Evolutionary conservation across 164 flowering plant genomes (phyloP), one percentile per base, ranked within the genome.

Genomic region (Buxus sempervirens): DNA sequence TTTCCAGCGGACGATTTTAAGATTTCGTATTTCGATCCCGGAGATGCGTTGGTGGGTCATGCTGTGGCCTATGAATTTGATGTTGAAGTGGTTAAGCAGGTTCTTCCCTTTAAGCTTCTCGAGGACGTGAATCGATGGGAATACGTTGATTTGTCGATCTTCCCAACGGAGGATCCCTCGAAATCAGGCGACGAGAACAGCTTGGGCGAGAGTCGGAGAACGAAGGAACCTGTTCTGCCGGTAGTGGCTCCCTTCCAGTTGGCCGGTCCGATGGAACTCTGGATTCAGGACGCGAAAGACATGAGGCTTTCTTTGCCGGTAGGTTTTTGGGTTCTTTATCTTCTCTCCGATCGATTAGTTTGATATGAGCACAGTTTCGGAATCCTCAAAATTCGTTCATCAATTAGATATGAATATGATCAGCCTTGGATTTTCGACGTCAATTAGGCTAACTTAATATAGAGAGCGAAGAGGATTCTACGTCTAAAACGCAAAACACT

Each of bases 191-290:
- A 72, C 13, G 73, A 77, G 63, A 82, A 80, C 12, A 79, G 76
- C 7, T 76, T 93, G 82, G 84, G 80, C 26, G 77, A 80, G 74
- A 79, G 51, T 53, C 26, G 54, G 38, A 62, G 64, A 16, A n/a
- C 72, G 14, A 74, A 26, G 10, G 75, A 78, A 8, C 59, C 42
- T 4, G 77, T 59, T 51, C 69, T 75, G 76, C 94, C 97, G 0
- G 96, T 89, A 65, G 71, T 96, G 79, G 91, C 89, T 13, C 98
- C 98, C 21, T 96, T 96, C 72, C 97, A 96, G 75, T 77, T 96
- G 70, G 96, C 94, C 4, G 97, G 99, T 25, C 98, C 97, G 1
- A 89, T 96, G 97, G 98, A 96, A 82, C 77, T 96, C 1, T 96
- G 98, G 98, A 88, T 96, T 80, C 96, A 91, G 77, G 98, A 96